phyloP scores from a whole-genome alignment of 2,329 filamentous ascomycete genomes.

The Trichoderma aggressivum region DNA sequence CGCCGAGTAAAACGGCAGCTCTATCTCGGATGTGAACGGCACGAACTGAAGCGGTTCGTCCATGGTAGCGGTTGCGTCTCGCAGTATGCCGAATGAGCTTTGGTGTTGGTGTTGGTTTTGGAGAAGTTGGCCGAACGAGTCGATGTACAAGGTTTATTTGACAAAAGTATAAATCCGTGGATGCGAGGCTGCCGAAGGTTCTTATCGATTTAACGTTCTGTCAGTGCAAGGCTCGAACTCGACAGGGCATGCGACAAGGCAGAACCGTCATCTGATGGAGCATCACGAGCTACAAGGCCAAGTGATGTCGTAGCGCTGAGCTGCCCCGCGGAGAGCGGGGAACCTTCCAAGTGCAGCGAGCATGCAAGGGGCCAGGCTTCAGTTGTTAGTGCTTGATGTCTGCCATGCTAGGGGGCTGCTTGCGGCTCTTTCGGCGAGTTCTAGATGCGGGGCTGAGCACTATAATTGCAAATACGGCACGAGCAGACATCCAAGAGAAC shows the following conservation, averaged over 20 bases:
- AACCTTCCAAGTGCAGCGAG: neutral
- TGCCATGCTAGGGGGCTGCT: neutral
- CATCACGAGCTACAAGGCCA: conserved; percentile 25
- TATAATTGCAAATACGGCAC: rapidly evolving
- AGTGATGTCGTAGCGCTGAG: conserved; percentile 21
- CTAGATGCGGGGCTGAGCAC: neutral
- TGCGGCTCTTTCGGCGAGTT: neutral
- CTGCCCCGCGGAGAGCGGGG: conserved; percentile 27
- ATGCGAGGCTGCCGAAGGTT: neutral
- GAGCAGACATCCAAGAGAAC: neutral
- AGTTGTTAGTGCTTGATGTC: neutral
- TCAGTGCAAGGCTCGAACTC: neutral
- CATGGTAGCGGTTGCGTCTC: conserved; percentile 40
- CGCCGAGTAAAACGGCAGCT: conserved; percentile 89
- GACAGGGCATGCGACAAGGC: conserved; percentile 2
- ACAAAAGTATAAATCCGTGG: neutral
- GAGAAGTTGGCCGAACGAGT: neutral
- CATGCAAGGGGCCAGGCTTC: neutral
- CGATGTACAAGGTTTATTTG: neutral
- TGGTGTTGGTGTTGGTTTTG: neutral
- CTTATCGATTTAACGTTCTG: neutral
- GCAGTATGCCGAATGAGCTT: neutral
- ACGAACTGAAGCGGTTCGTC: conserved; percentile 64
- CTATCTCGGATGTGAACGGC: conserved; percentile 89
- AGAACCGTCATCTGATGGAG: conserved; percentile 26